Base-by-base conservation (phyloP, 2,329 filamentous ascomycete genomes). In the Calonectria pauciramosa region DNA sequence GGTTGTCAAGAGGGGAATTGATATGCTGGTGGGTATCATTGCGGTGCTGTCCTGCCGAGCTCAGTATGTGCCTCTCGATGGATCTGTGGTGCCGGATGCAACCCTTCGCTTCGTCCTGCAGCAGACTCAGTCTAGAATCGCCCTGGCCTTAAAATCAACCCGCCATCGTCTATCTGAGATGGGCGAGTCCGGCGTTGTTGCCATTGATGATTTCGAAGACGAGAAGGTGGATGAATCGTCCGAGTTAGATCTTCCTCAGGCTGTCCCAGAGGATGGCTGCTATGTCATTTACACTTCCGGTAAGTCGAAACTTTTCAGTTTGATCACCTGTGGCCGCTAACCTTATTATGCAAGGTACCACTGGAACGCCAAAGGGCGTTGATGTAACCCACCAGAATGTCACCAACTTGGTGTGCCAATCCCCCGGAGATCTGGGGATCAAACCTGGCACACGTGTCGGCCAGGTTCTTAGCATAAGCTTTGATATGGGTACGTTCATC, bases 31-130 rank as follows among this genome's bases (percentile, higher is more conserved):
- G 54, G 90, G 88, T 28, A 91, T 92, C 56, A 82, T 91, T 47
- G 90, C 89, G 1, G 84, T 91, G 16, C 80, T 92, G 26, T 89
- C 89, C 52, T 88, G 88, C 54, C 90, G 90, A 16, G 90, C 88
- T 26, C 90, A 92, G 74, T 92, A 92, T 78, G 87, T 92, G 7
- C 91, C 91, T 2, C 85, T 92, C 0, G 91, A 92, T 74, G 90
- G 90, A 20, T 88, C 88, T 11, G 86, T 90, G 23, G 87, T 89
- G 14, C 84, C 89, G 0, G 87, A 89, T 54, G 84, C 84, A 38
- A 87, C 88, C 1, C 82, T 92, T 5, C 82, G 83, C 18, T 87
- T 90, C 74, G 89, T 91, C 51, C 83, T 91, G 64, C 79, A 84
- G 16, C 86, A 91, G 75, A 87, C 88, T 1, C 82, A 83, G 5